Conservation (phyloP, 2,329 filamentous ascomycete species). For the Pseudopyricularia cyperi region DNA sequence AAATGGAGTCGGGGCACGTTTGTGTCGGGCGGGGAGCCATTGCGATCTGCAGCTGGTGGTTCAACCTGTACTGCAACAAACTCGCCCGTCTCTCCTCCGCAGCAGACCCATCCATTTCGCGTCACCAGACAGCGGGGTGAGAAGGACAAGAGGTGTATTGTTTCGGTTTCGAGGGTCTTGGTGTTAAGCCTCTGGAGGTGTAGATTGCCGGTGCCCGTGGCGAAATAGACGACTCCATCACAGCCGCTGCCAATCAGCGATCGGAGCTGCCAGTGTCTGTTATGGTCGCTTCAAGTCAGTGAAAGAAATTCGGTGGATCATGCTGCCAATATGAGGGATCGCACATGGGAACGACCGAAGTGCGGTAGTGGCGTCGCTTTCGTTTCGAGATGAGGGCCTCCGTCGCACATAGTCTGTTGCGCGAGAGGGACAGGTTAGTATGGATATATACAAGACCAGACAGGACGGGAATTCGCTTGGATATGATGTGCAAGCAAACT, state of each 20-base stretch:
- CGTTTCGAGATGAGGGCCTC: slow-evolving; percentile 48
- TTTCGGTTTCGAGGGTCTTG: slow-evolving; percentile 56
- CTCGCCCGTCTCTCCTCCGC: slow-evolving; percentile 78
- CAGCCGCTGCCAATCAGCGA: slow-evolving; percentile 78
- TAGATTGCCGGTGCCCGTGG: slow-evolving; percentile 54
- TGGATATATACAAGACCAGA: not conserved
- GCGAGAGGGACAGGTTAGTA: not conserved
- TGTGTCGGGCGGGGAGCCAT: slow-evolving; percentile 8
- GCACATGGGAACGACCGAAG: slow-evolving; percentile 52
- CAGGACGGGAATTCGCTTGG: not conserved
- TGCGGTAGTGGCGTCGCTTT: slow-evolving; percentile 54
- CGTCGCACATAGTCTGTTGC: slow-evolving; percentile 47
- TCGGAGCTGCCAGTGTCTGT: slow-evolving; percentile 75
- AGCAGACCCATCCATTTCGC: slow-evolving; percentile 76
- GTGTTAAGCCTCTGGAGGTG: slow-evolving; percentile 57
- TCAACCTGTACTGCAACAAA: slow-evolving; percentile 66
- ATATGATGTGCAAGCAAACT: not conserved
- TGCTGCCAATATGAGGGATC: slow-evolving; percentile 13
- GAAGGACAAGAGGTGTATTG: slow-evolving; percentile 57
- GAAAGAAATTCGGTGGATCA: not conserved
- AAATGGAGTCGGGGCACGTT: slow-evolving; percentile 11
- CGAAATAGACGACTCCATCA: slow-evolving; percentile 71
- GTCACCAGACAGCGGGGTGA: slow-evolving; percentile 79
- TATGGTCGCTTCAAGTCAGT: slow-evolving; percentile 3
- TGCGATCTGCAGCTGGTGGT: slow-evolving; percentile 16